These are phyloP conservation scores for Raddia guianensis DNA, from an alignment of 176 grass and related monocot species.

Conservation along the genomic window DNA sequence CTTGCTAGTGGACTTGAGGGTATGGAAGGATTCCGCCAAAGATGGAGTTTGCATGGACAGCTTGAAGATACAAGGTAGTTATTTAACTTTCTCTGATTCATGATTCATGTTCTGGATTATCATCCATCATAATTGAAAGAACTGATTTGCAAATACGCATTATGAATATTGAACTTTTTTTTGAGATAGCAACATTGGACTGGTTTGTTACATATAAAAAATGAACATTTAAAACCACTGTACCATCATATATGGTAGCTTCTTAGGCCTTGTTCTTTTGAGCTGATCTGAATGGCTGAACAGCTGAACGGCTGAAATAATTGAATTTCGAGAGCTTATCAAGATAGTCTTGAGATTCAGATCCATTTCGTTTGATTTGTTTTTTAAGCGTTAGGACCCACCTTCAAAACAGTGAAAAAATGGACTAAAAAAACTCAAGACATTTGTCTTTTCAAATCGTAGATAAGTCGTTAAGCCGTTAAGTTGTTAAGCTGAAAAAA, in stretches of 20 bases:
- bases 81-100: slow-evolving; percentile 8
- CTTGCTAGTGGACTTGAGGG: slow-evolving; percentile 73
- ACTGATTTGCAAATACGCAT: not conserved
- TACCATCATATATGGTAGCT: not conserved
- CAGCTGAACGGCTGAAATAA: too few species aligned
- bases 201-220: not conserved
- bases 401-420: too few species aligned
- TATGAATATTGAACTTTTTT: not conserved
- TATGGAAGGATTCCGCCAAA: slow-evolving; percentile 86
- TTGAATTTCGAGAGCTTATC: not conserved
- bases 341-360: too few species aligned
- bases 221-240: slow-evolving; percentile 8
- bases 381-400: too few species aligned
- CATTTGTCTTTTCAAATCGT: too few species aligned
- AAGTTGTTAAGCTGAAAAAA: too few species aligned
- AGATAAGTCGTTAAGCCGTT: too few species aligned
- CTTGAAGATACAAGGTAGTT: slow-evolving; percentile 65
- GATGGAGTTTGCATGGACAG: slow-evolving; percentile 85
- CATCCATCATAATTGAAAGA: slow-evolving; percentile 4
- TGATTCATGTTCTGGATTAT: not conserved
- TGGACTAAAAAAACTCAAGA: too few species aligned
- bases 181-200: not conserved
- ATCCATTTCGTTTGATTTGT: too few species aligned
- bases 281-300: too few species aligned
- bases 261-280: too few species aligned